Base-by-base conservation (phyloP, 2,329 filamentous ascomycete genomes). In the Penicillium occitanis region DNA sequence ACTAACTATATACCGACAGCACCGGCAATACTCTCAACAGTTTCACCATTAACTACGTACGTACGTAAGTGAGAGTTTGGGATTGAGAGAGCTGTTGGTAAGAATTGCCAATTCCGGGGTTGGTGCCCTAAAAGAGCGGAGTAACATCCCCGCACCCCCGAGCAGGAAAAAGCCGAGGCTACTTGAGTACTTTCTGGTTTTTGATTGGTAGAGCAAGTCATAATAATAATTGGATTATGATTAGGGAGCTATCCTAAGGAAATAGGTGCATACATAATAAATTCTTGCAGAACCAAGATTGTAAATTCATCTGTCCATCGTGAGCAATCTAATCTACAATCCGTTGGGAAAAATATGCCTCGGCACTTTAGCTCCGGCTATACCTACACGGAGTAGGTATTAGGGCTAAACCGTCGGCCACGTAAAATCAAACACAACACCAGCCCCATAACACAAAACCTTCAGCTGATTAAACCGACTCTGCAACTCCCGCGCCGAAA, bases 361-460 rank as follows among this genome's bases (percentile, higher is more conserved):
- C 30, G 53, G 53, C 17, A 55, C 5, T 35, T 13, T 19, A 5
- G 48, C 8, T 33, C 17, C 50, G 50, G 50, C n/a, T 19, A 37
- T 22, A 30, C 37, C 2, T n/a, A n/a, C 17, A 14, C 5, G 30
- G 1, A 33, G 30, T 30, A 55, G 4, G 33, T 25, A 25, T 42
- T 25, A 28, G 53, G 25, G 28, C n/a, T 46, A 63, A 33, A 63
- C 17, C 11, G 11, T n/a, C 48, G 62, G 51, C 62, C 53, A 55
- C 1, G n/a, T 33, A 58, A 48, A 57, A 40, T 59, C 65, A 46
- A 66, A 44, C 7, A 46, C 60, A 13, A 66, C 28, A 44, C 19
- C 13, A 42, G 25, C 44, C 8, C 37, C 53, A 37, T 50, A 19
- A 60, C 61, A 66, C 10, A 63, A 19, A 17, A 66, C 5, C 37